Conservation (phyloP, 2,329 filamentous ascomycete species). For the Colletotrichum euphorbiae region DNA sequence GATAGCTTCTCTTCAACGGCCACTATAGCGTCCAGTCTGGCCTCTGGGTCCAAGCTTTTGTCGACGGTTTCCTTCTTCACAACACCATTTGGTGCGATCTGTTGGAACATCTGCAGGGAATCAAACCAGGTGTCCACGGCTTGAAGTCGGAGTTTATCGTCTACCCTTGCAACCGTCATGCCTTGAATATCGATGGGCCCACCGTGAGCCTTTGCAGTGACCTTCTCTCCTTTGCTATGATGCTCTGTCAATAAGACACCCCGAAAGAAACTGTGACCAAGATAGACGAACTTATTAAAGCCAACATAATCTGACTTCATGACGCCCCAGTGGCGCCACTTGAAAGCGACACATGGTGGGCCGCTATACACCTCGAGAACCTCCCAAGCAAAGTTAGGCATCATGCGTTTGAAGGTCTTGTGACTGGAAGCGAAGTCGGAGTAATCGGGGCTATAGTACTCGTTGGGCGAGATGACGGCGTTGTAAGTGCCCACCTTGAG, state of each 20-base stretch:
- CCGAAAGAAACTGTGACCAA: constrained; percentile 16
- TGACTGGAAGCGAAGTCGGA: constrained; percentile 73
- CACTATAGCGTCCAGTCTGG: constrained; percentile 22
- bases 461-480: constrained; percentile 71
- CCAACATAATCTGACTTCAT: constrained; percentile 77
- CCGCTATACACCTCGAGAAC: constrained; percentile 76
- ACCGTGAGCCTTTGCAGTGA: constrained; percentile 71
- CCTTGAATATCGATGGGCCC: constrained; percentile 72
- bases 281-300: constrained; percentile 66
- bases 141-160: constrained; percentile 69
- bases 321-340: constrained; percentile 75
- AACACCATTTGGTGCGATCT: constrained; percentile 56
- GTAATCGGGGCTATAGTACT: constrained; percentile 72
- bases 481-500: constrained; percentile 77
- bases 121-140: constrained; percentile 74
- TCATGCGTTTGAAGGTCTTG: constrained; percentile 79
- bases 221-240: constrained; percentile 69
- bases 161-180: constrained; percentile 70
- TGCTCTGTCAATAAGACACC: not conserved
- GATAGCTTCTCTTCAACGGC: constrained; percentile 17
- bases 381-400: constrained; percentile 79
- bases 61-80: constrained; percentile 27
- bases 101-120: constrained; percentile 74
- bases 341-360: constrained; percentile 71
- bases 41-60: constrained; percentile 15